Percentiles rank a stretch among this genome's conserved stretches.
phyloP scores from a whole-genome alignment of 352 stramenopile genomes.

The Phytophthora tubulina region DNA sequence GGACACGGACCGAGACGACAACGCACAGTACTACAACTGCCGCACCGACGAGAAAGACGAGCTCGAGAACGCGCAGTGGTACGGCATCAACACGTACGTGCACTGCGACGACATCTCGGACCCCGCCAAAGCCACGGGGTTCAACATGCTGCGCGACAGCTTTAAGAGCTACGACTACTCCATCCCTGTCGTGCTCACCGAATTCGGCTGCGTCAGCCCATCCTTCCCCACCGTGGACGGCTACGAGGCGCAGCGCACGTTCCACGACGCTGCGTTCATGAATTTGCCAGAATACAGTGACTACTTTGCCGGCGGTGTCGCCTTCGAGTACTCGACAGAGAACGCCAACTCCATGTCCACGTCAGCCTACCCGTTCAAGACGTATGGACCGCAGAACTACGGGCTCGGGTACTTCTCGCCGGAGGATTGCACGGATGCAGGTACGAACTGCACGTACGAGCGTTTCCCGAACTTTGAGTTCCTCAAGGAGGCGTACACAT shows the following conservation, averaged over 20 bases:
- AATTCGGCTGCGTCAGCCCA: slow-evolving; percentile 42
- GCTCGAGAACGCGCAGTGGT: slow-evolving; percentile 86
- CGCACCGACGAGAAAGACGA: slow-evolving; percentile 61
- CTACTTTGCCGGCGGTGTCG: slow-evolving; percentile 73
- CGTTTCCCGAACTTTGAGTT: slow-evolving; percentile 75
- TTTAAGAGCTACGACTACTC: slow-evolving; percentile 73
- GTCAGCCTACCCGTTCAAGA: slow-evolving; percentile 71
- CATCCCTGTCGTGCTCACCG: slow-evolving; percentile 43
- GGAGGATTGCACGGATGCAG: slow-evolving; percentile 62
- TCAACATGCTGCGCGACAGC: slow-evolving; percentile 63
- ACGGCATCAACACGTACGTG: slow-evolving; percentile 87
- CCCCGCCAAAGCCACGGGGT: slow-evolving; percentile 55
- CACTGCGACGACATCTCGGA: slow-evolving; percentile 73
- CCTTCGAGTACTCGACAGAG: slow-evolving; percentile 87
- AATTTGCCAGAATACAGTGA: slow-evolving; percentile 58
- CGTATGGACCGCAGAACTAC: slow-evolving; percentile 77
- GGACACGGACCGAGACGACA: slow-evolving; percentile 65
- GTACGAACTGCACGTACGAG: slow-evolving; percentile 57
- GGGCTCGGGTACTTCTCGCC: slow-evolving; percentile 79
- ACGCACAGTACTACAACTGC: slow-evolving; percentile 89
- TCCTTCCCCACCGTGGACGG: slow-evolving; percentile 57
- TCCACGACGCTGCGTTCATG: slow-evolving; percentile 75
- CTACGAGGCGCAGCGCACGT: slow-evolving; percentile 82
- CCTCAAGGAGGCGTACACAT: slow-evolving; percentile 57
- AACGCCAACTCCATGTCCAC: slow-evolving; percentile 71